phyloP scores from a whole-genome alignment of 164 flowering plant species.

The Piper betle region DNA sequence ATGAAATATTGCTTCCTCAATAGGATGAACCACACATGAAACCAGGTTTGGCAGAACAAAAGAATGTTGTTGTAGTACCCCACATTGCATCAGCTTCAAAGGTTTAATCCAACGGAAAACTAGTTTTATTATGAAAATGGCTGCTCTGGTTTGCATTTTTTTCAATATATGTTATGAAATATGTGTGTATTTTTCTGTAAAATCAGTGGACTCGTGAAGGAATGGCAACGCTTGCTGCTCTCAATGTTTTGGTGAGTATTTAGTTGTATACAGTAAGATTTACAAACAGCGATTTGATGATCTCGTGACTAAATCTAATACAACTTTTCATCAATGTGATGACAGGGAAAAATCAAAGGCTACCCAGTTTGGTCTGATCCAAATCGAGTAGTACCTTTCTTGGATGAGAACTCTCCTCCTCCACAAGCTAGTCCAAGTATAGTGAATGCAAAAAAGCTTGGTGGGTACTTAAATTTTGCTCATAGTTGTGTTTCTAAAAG shows the following conservation, averaged over 20 bases:
- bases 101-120: conserved; percentile 25
- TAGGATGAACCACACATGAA: conserved; percentile 98
- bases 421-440: conserved; percentile 93
- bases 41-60: conserved; percentile 89
- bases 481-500: background rate
- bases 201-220: conserved; percentile 97
- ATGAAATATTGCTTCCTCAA: conserved; percentile 4
- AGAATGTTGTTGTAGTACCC: conserved; percentile 86
- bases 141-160: background rate
- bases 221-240: conserved; percentile 94
- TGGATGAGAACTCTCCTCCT: conserved; percentile 65
- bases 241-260: conserved; percentile 71
- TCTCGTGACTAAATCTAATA: background rate
- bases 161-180: background rate
- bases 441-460: conserved; percentile 72
- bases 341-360: conserved; percentile 86
- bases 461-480: conserved; percentile 16
- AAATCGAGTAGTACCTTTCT: conserved; percentile 66
- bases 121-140: background rate
- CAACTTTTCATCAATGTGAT: background rate
- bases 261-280: background rate
- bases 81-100: conserved; percentile 98
- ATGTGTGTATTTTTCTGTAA: background rate
- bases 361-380: conserved; percentile 86
- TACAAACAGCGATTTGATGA: background rate